Base-by-base conservation (phyloP, 2,329 filamentous ascomycete genomes). In the Harringtonia aguacate region DNA sequence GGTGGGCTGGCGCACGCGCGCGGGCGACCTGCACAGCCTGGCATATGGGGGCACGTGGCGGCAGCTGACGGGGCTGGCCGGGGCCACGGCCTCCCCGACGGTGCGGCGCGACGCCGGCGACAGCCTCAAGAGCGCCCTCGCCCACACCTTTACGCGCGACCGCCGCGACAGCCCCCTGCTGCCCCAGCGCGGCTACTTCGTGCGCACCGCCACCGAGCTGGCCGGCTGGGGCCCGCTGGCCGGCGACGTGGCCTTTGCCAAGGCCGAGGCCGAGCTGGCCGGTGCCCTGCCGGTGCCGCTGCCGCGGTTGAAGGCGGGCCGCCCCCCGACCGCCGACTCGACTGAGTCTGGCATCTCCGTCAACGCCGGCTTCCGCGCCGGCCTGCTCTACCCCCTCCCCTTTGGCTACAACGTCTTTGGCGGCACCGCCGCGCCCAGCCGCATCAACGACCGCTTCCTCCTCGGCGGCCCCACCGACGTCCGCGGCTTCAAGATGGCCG, bases 401-500 rank as follows among this genome's bases (percentile, higher is more conserved):
- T 66, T 84, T 8, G 78, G 78, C 8, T 76, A 72, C 53, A 61
- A 66, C 15, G 54, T 71, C 42, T 54, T 72, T 41, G 56, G 63
- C 17, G 67, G 68, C 39, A 66, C 67, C 18, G 73, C 81, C 0
- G 69, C 74, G 21, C 77, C 82, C 5, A 94, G 86, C 52, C 79
- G 86, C 27, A 75, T 97, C 56, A 95, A 94, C 59, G 92, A 98
- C 61, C 86, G 92, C 36, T 98, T 98, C 68, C 80, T 88, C 56
- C 84, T 98, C 28, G 92, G 92, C 36, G 92, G 92, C 0, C 90
- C 92, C 4, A 95, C 88, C 4, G 90, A 95, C 58, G 86, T 98
- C 14, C 85, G 92, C 44, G 92, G 92, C 2, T 98, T 98, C 72
- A 81, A 87, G 47, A 76, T 94, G 20, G 85, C 83, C 18, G 92